Evolutionary conservation across 768 basidiomycete genomes (phyloP).

Genomic region (Cystobasidium ongulense): DNA sequence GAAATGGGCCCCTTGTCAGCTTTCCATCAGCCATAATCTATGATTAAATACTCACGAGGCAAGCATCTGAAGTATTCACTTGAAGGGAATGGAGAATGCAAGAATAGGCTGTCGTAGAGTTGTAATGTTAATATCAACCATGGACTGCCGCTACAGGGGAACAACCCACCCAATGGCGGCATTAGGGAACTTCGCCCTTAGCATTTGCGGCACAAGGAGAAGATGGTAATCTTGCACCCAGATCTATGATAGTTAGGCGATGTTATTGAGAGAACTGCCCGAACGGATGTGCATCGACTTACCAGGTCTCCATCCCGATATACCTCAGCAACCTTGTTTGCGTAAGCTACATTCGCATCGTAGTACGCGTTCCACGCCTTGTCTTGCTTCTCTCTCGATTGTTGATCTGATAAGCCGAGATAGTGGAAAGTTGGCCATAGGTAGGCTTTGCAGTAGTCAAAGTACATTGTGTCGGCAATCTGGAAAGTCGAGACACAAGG

Average conservation of each 20-base stretch:
- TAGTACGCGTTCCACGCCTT: slow-evolving; percentile 65
- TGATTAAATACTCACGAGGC: slow-evolving; percentile 46
- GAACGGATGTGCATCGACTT: not conserved
- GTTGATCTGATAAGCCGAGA: slow-evolving; percentile 79
- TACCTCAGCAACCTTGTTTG: slow-evolving; percentile 65
- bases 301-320: slow-evolving; percentile 78
- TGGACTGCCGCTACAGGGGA: not conserved
- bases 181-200: slow-evolving; percentile 62
- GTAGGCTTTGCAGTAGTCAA: slow-evolving; percentile 87
- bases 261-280: not conserved
- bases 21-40: not conserved
- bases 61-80: slow-evolving; percentile 92
- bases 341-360: slow-evolving; percentile 76
- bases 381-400: slow-evolving; percentile 71
- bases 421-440: slow-evolving; percentile 85
- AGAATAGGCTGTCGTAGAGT: slow-evolving; percentile 55
- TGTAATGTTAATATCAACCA: not conserved
- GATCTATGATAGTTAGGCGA: slow-evolving; percentile 43
- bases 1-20: not conserved
- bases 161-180: slow-evolving; percentile 54
- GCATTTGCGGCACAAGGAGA: slow-evolving; percentile 74
- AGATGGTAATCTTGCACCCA: slow-evolving; percentile 83
- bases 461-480: slow-evolving; percentile 37
- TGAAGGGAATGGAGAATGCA: slow-evolving; percentile 96
- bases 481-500: not conserved